These are phyloP conservation scores for Fusarium pseudocircinatum DNA, from an alignment of 2,329 filamentous ascomycete genomes.

Conservation along the genomic window DNA sequence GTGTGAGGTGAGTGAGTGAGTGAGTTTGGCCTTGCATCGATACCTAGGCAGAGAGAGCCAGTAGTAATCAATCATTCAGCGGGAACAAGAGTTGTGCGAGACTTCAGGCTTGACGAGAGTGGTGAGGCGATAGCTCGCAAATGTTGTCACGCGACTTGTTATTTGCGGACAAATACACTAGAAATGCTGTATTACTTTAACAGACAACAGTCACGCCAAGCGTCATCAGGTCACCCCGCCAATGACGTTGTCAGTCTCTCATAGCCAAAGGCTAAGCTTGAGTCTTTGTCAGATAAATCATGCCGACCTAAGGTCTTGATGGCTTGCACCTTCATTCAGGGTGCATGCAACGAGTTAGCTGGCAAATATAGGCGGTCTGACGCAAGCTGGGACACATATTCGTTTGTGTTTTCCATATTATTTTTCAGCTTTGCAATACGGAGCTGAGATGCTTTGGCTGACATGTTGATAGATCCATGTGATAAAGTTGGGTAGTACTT, in stretches of 20 bases:
- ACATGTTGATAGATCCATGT: background rate
- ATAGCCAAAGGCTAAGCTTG: slow-evolving; percentile 3
- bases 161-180: fast-evolving
- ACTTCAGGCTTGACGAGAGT: slow-evolving; percentile 6
- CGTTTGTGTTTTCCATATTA: background rate
- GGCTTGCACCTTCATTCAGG: background rate
- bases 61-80: slow-evolving; percentile 33
- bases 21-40: slow-evolving; percentile 27
- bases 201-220: slow-evolving; percentile 5
- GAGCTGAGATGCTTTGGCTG: background rate
- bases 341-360: background rate
- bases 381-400: background rate
- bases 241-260: slow-evolving; percentile 43
- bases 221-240: slow-evolving; percentile 44
- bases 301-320: slow-evolving; percentile 15
- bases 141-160: background rate
- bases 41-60: slow-evolving; percentile 20
- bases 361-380: slow-evolving; percentile 6
- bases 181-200: slow-evolving; percentile 10
- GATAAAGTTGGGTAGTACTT: background rate
- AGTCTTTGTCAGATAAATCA: slow-evolving; percentile 26
- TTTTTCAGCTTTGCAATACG: background rate
- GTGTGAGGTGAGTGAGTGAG: slow-evolving; percentile 11
- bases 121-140: slow-evolving; percentile 23
- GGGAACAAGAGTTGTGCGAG: slow-evolving; percentile 34